Evolutionary conservation across 495 filamentous ascomycete species (phyloP).

Genomic region (Neurospora africana): DNA sequence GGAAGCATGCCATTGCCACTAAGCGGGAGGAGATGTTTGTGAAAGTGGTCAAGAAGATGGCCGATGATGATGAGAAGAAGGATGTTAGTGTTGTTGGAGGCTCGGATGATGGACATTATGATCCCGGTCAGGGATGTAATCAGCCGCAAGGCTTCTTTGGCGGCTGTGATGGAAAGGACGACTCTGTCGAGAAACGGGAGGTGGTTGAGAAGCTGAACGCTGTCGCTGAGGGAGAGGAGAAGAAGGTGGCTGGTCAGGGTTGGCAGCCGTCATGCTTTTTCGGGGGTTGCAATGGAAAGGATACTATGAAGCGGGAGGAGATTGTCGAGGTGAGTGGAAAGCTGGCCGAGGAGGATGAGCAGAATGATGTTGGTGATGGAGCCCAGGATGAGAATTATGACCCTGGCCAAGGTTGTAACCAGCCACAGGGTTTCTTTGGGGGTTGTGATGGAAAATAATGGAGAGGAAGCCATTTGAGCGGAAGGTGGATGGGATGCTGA

Average conservation of each 20-base stretch:
- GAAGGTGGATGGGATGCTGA: background rate
- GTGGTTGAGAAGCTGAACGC: too few relatives aligned
- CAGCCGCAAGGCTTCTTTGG: background rate
- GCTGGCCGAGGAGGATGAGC: background rate
- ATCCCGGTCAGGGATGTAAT: background rate
- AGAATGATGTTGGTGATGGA: background rate
- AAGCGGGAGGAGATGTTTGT: too few relatives aligned
- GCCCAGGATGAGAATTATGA: background rate
- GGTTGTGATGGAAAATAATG: background rate
- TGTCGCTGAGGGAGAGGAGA: too few relatives aligned
- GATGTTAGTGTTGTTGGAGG: too few relatives aligned
- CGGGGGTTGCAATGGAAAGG: background rate
- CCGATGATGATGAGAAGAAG: too few relatives aligned
- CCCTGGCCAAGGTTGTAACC: background rate
- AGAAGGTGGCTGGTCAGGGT: background rate
- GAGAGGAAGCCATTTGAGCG: background rate
- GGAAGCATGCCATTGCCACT: too few relatives aligned
- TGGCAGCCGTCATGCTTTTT: background rate
- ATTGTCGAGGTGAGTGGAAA: background rate
- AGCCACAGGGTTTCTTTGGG: background rate
- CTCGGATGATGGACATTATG: too few relatives aligned
- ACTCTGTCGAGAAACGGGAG: too few relatives aligned
- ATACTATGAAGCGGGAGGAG: background rate
- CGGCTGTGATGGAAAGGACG: background rate
- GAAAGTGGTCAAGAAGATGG: too few relatives aligned